Evolutionary conservation across 305 asterid species (phyloP).

Genomic region (Solanum hybrid): DNA sequence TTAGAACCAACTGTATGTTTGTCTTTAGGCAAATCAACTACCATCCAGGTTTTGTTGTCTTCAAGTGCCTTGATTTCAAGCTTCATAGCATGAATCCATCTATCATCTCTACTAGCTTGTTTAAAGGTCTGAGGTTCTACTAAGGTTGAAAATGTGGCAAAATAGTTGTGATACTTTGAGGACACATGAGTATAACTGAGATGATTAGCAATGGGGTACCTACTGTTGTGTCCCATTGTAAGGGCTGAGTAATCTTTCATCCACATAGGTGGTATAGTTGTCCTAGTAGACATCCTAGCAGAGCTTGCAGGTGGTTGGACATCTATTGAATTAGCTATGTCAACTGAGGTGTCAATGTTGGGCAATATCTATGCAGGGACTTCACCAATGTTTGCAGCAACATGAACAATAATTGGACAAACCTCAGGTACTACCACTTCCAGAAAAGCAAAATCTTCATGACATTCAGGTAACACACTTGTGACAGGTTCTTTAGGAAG

Average conservation of each 20-base stretch:
- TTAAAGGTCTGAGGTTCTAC: neutral
- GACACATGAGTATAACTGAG: neutral
- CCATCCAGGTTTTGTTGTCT: neutral
- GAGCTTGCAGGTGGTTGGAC: neutral
- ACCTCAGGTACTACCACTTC: neutral
- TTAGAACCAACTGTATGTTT: neutral
- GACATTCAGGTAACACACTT: neutral
- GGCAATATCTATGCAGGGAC: neutral
- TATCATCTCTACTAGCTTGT: neutral
- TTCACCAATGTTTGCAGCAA: neutral
- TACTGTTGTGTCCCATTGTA: neutral
- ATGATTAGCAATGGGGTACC: neutral
- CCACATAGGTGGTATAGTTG: neutral
- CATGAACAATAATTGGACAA: neutral
- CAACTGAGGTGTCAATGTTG: neutral
- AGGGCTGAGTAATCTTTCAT: neutral
- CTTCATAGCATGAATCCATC: neutral
- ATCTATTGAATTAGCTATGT: too few species aligned
- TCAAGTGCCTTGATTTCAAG: neutral
- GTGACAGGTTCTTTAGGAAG: neutral
- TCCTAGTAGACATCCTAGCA: neutral
- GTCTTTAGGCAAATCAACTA: neutral
- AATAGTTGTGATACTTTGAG: neutral
- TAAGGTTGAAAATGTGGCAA: neutral
- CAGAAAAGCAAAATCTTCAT: neutral